Evolutionary conservation across 257 asterid genomes (phyloP), one percentile per base, ranked within the genome.

Genomic region (Nicotiana attenuata): DNA sequence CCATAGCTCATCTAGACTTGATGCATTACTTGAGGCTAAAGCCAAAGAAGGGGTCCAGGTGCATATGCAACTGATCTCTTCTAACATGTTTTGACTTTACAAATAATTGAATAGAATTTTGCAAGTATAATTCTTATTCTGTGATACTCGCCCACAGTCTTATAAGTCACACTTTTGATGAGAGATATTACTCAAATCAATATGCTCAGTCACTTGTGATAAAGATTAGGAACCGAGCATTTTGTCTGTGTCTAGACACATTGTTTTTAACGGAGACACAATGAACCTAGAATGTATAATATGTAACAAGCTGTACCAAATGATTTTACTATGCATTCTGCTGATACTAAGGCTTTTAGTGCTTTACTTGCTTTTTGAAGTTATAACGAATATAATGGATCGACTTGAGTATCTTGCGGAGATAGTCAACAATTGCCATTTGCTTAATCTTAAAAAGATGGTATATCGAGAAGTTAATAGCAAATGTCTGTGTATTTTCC

Each of bases 41-140:
- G 99, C 99, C 64, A 91, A 90, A 86, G 89, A 92, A 92, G 99
- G 99, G 86, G 97, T 95, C 82, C 92, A 92, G 99, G 99, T 95
- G 87, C 80, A 78, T 75, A 60, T 15, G 78, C 57, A 7, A 59
- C 26, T 35, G 26, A 60, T 17, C 28, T 35, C 22, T 56, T 33
- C 55, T 56, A 60, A 57, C 24, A 4, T 45, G 2, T 73, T 38
- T 38, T 81, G 53, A 5, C 20, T 77, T 13, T 41, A 26, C 26
- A 14, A 69, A 45, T 22, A 41, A 45, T 47, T 45, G 35, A n/a
- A 6, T 6, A 45, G 22, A 22, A 45, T 22, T 71, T 50, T 73
- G 61, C 61, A 47, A 47, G 45, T 73, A 15, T 47, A 24, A 14
- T 47, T 50, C 79, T 50, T 73, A 73, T 50, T 28, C 60, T 50